Evolutionary conservation across 495 filamentous ascomycete genomes (phyloP).

Genomic region (Pseudevernia furfuracea): DNA sequence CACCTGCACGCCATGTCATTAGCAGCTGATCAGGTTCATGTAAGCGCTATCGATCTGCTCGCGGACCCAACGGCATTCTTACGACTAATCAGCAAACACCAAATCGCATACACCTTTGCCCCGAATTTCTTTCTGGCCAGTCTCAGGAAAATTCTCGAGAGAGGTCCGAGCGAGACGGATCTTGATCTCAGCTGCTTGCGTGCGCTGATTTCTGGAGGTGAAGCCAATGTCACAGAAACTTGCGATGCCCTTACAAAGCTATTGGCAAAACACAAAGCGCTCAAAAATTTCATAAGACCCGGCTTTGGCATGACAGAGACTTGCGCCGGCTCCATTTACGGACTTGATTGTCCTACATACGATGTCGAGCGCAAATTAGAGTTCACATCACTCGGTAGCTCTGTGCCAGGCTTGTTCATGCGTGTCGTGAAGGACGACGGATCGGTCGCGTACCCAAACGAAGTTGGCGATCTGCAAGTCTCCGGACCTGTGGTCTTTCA

Average conservation of each 20-base stretch:
- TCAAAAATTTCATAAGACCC: slow-evolving; percentile 37
- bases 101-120: slow-evolving; percentile 42
- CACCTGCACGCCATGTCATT: slow-evolving; percentile 41
- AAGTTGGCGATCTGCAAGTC: slow-evolving; percentile 30
- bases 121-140: background rate
- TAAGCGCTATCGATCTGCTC: slow-evolving; percentile 36
- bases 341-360: slow-evolving; percentile 32
- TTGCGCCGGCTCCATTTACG: slow-evolving; percentile 42
- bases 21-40: slow-evolving; percentile 42
- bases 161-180: too few relatives aligned
- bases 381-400: slow-evolving; percentile 36
- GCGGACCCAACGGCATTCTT: slow-evolving; percentile 36
- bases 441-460: background rate
- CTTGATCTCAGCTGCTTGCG: too few relatives aligned
- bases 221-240: slow-evolving; percentile 33
- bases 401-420: slow-evolving; percentile 38
- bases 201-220: slow-evolving; percentile 35
- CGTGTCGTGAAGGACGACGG: slow-evolving; percentile 26
- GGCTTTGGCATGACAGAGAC: slow-evolving; percentile 53
- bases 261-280: slow-evolving; percentile 32
- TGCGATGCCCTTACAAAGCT: slow-evolving; percentile 27
- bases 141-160: background rate
- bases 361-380: slow-evolving; percentile 26
- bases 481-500: slow-evolving; percentile 60
- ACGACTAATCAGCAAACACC: slow-evolving; percentile 35